Evolutionary conservation across 371 early-diverging fungal species (phyloP).

Genomic region (Syncephalastrum racemosum): DNA sequence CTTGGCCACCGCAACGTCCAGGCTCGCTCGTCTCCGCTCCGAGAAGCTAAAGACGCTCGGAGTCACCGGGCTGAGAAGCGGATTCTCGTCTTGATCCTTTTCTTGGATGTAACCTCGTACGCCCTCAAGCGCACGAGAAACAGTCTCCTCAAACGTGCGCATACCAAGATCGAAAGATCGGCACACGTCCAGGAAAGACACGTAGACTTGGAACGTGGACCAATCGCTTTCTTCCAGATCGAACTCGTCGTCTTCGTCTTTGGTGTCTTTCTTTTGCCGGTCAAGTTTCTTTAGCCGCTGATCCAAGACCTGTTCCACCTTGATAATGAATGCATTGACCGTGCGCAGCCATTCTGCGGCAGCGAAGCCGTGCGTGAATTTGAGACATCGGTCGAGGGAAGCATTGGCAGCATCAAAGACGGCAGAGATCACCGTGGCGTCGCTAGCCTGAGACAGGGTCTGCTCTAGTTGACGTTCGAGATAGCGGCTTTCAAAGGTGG

Average conservation of each 20-base stretch:
- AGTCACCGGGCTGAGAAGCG: conserved; percentile 16
- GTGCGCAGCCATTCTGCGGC: conserved; percentile 52
- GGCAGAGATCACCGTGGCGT: background rate
- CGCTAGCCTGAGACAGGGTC: conserved; percentile 25
- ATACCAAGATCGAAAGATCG: conserved; percentile 39
- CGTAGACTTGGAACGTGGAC: conserved; percentile 59
- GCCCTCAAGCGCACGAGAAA: conserved; percentile 34
- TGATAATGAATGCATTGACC: conserved; percentile 50
- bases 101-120: conserved; percentile 35
- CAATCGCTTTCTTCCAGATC: conserved; percentile 35
- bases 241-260: conserved; percentile 27
- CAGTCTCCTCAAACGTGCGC: conserved; percentile 38
- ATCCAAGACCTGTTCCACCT: conserved; percentile 23
- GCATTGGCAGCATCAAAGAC: conserved; percentile 47
- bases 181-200: conserved; percentile 60
- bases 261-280: conserved; percentile 1
- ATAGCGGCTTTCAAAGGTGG: conserved; percentile 49
- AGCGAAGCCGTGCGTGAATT: conserved; percentile 66
- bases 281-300: background rate
- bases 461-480: conserved; percentile 28
- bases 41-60: conserved; percentile 12
- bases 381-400: conserved; percentile 53
- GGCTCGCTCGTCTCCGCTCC: conserved; percentile 12
- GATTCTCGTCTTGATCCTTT: conserved; percentile 17
- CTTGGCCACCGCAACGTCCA: conserved; percentile 8